Evolutionary conservation across 176 grass and related monocot species (phyloP).

Genomic region (Oryza rufipogon): DNA sequence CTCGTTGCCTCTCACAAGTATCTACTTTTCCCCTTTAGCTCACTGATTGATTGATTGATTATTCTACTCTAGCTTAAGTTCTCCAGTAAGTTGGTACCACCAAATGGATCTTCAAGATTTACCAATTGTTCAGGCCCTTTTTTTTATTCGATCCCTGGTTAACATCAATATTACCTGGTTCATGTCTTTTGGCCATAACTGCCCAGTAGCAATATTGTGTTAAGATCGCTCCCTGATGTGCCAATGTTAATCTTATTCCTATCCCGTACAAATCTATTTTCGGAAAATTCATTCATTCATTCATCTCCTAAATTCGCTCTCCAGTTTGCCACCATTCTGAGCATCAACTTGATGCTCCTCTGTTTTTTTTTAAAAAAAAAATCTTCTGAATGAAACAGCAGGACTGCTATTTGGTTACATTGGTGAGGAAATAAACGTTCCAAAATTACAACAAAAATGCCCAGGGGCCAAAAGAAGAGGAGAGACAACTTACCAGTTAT

Average conservation of each 20-base stretch:
- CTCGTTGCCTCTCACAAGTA: slow-evolving; percentile 97
- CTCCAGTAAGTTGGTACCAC: not conserved
- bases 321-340: not conserved
- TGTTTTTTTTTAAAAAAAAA: too few relatives aligned
- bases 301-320: not conserved
- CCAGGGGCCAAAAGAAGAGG: too few relatives aligned
- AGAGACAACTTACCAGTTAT: not conserved
- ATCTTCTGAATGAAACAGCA: too few relatives aligned
- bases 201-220: not conserved
- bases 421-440: too few relatives aligned
- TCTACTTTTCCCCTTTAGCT: too few relatives aligned
- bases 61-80: not conserved
- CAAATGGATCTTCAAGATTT: not conserved
- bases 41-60: too few relatives aligned
- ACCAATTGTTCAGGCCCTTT: not conserved
- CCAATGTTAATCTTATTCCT: not conserved
- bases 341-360: not conserved
- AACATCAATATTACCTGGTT: not conserved
- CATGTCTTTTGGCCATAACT: not conserved
- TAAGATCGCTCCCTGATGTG: not conserved
- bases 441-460: too few relatives aligned
- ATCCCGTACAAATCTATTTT: not conserved
- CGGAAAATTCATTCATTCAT: not conserved
- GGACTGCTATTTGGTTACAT: too few relatives aligned
- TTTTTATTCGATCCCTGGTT: too few relatives aligned